phyloP scores from a whole-genome alignment of 106 monocot species.

The Allium sativum region DNA sequence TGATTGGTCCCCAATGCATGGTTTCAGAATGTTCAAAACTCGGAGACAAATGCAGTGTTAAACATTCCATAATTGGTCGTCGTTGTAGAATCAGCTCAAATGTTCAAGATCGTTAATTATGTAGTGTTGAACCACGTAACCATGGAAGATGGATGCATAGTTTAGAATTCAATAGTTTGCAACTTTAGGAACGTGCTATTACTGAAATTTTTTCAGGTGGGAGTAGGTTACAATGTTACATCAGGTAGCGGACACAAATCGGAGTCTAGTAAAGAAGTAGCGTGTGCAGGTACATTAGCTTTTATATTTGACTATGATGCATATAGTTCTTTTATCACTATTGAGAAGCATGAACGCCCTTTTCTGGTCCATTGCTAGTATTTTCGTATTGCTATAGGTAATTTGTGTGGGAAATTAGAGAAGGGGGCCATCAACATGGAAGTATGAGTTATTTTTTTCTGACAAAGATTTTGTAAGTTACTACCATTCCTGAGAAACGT shows the following conservation, averaged over 20 bases:
- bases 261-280: slow-evolving; percentile 48
- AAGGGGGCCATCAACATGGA: no score
- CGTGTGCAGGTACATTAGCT: no score
- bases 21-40: slow-evolving; percentile 87
- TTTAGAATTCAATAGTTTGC: slow-evolving; percentile 90
- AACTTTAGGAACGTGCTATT: slow-evolving; percentile 86
- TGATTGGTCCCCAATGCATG: slow-evolving; percentile 95
- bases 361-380: no score
- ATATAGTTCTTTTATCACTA: no score
- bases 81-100: slow-evolving; percentile 98
- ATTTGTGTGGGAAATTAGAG: no score
- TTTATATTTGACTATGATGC: no score
- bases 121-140: slow-evolving; percentile 98
- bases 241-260: slow-evolving; percentile 60
- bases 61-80: slow-evolving; percentile 85
- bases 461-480: no score
- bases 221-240: slow-evolving; percentile 56
- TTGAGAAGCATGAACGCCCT: no score
- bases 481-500: no score
- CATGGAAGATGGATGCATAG: slow-evolving; percentile 83
- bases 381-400: no score
- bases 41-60: slow-evolving; percentile 98
- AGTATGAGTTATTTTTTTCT: no score
- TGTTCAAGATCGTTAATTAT: slow-evolving; percentile 93
- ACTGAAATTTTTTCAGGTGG: slow-evolving; percentile 54